Percentiles rank a stretch among this genome's conserved stretches.
Conservation (phyloP, 768 basidiomycete genomes). For the Boletus pseudo-olivaceus region DNA sequence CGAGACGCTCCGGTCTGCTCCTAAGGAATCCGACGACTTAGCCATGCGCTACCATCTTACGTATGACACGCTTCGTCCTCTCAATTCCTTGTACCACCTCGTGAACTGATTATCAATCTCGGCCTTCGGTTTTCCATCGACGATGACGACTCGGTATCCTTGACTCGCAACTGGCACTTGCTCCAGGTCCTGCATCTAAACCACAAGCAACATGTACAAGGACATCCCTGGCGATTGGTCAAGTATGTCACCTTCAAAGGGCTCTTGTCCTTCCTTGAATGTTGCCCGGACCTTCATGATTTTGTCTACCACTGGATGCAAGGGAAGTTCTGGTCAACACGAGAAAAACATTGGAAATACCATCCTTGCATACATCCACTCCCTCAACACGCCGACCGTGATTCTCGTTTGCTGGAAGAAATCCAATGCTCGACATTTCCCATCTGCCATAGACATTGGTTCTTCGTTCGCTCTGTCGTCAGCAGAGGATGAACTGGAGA, state of each 20-base stretch:
- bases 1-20: too few species aligned
- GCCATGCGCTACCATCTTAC: background rate
- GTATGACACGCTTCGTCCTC: background rate
- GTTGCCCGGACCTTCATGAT: background rate
- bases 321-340: too few species aligned
- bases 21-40: background rate
- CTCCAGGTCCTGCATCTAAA: background rate
- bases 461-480: background rate
- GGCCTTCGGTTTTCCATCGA: slow-evolving; percentile 3
- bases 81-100: background rate
- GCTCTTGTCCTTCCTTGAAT: background rate
- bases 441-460: background rate
- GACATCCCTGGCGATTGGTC: too few species aligned
- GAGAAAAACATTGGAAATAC: background rate
- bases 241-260: slow-evolving; percentile 3
- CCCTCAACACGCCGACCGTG: background rate
- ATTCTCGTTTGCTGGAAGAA: background rate
- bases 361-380: background rate
- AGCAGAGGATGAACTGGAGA: background rate
- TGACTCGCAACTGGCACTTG: slow-evolving; percentile 3
- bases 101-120: background rate
- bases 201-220: too few species aligned
- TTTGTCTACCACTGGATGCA: background rate
- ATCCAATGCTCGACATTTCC: background rate
- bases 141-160: background rate